phyloP scores from a whole-genome alignment of 2,329 filamentous ascomycete genomes.

The Setomelanomma holmii region DNA sequence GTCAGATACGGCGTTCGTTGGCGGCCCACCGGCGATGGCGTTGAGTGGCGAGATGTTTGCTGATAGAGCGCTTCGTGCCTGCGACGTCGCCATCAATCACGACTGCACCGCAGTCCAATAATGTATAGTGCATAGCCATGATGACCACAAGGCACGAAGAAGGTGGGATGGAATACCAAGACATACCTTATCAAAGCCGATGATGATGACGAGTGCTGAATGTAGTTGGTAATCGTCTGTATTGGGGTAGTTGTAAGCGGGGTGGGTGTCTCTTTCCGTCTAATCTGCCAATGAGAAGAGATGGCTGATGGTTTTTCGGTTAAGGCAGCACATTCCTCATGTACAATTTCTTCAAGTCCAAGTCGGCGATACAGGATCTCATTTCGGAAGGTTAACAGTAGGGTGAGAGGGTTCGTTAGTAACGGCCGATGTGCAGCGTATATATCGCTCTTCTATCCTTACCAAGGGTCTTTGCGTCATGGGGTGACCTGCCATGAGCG shows the following conservation, averaged over 20 bases:
- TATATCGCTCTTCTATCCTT: slow-evolving; percentile 9
- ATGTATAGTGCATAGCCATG: slow-evolving; percentile 38
- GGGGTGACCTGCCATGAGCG: neutral
- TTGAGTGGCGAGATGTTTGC: slow-evolving; percentile 12
- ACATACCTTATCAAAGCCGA: slow-evolving; percentile 17
- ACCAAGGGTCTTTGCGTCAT: slow-evolving; percentile 11
- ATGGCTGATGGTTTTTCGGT: slow-evolving; percentile 9
- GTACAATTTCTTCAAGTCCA: neutral
- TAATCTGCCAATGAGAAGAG: slow-evolving; percentile 21
- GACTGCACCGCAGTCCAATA: slow-evolving; percentile 26
- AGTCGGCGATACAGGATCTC: too few species aligned
- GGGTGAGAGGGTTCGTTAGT: slow-evolving; percentile 8
- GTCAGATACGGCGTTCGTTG: slow-evolving; percentile 16
- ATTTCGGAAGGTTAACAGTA: too few species aligned
- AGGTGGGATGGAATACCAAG: slow-evolving; percentile 6
- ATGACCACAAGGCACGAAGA: slow-evolving; percentile 13
- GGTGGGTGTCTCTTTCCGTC: slow-evolving; percentile 15
- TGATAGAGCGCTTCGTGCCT: slow-evolving; percentile 7
- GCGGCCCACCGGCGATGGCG: slow-evolving; percentile 3
- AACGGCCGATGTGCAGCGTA: slow-evolving; percentile 10
- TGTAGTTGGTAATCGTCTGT: slow-evolving; percentile 9
- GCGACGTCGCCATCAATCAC: slow-evolving; percentile 6
- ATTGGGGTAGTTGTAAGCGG: slow-evolving; percentile 17
- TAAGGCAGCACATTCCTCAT: neutral
- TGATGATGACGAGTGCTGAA: slow-evolving; percentile 16